Evolutionary conservation across 2,329 filamentous ascomycete genomes (phyloP).

Genomic region (Bipolaris oryzae): DNA sequence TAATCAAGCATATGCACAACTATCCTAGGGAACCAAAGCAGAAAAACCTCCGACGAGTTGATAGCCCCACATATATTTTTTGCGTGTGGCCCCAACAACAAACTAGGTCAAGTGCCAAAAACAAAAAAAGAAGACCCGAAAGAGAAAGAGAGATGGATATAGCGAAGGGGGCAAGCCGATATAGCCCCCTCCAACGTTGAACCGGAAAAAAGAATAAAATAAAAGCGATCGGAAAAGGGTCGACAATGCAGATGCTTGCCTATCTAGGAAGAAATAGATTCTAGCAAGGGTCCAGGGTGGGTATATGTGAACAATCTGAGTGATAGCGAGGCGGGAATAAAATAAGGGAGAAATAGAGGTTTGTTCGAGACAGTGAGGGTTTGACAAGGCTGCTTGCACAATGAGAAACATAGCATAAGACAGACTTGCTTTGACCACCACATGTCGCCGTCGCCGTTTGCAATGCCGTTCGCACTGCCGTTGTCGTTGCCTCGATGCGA

Average conservation of each 20-base stretch:
- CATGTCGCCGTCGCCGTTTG: neutral
- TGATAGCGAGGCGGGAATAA: conserved; percentile 19
- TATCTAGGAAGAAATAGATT: conserved; percentile 15
- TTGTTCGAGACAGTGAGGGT: neutral
- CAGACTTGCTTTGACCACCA: neutral
- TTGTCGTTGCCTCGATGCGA: no score
- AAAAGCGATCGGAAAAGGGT: neutral
- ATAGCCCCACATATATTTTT: neutral
- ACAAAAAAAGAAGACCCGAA: neutral
- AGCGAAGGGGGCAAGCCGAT: no score
- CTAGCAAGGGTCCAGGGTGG: conserved; percentile 10
- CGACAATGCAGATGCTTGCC: neutral
- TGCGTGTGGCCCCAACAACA: neutral
- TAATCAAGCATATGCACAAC: neutral
- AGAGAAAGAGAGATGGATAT: neutral
- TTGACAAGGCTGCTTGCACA: neutral
- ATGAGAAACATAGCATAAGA: neutral
- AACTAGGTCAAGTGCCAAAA: neutral
- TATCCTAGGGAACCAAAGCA: neutral
- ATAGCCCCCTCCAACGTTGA: neutral
- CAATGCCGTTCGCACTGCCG: no score
- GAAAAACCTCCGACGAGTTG: neutral
- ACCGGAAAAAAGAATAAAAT: neutral
- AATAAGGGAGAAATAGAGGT: neutral
- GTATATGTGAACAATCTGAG: conserved; percentile 31